Base-by-base conservation (phyloP, 1,284 basidiomycete genomes). In the Trichosporon inkin region DNA sequence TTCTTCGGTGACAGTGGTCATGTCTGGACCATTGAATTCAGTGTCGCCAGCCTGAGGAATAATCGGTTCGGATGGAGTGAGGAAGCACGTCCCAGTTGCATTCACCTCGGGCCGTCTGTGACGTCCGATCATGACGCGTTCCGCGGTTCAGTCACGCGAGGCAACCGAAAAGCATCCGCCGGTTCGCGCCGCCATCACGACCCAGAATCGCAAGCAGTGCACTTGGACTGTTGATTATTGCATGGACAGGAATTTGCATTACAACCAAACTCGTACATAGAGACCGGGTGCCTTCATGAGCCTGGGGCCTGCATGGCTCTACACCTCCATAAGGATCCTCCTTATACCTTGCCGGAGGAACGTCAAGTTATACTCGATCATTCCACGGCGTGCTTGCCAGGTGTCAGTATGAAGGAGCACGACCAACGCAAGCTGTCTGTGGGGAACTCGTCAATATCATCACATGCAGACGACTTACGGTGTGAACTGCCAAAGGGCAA, bases 341-440 rank as follows among this genome's bases (percentile, higher is more conserved):
- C 79, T 71, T 0, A 83, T 76, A 3, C 82, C 81, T 22, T 80
- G 76, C 11, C 82, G 75, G 75, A 97, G 88, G 76, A 89, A 91
- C 19, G 92, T 88, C 6, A 97, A 86, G 70, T 98, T 98, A 78
- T 91, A 95, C 75, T 97, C 93, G 44, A 97, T 84, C 63, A 94
- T 81, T 16, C 90, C 91, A 20, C 89, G 81, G 62, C 88, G 83
- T 57, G 84, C 82, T 58, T 91, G 87, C 72, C 87, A 92, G 16
- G 90, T 86, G 41, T 85, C 81, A 1, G 90, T 89, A 17, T 90
- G 88, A 13, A 96, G 76, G 51, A 95, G 79, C 2, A 89, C 88
- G 49, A 97, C 82, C 39, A 98, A 81, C 0, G 90, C 91, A 5
- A 97, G 73, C 39, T 81, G 74, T 38, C 82, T 82, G 58, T 10